phyloP scores from a whole-genome alignment of 2,329 filamentous ascomycete genomes.

The Verticillium tricorpus region DNA sequence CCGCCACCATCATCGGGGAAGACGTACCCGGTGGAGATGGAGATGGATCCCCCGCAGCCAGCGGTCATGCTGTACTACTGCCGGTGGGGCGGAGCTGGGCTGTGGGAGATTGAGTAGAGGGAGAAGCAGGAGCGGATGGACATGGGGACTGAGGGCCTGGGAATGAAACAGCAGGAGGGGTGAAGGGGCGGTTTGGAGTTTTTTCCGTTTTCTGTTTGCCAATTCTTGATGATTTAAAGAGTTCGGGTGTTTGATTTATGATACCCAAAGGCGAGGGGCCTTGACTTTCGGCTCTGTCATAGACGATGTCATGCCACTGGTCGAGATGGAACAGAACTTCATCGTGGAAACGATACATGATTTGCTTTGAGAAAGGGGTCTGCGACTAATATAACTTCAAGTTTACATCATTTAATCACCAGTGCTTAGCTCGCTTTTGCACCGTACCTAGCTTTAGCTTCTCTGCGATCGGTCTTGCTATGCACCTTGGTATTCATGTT shows the following conservation, averaged over 20 bases:
- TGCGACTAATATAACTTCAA: too few relatives aligned
- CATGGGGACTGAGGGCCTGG: neutral
- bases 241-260: too few relatives aligned
- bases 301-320: conserved; percentile 75
- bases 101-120: neutral
- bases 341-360: conserved; percentile 57
- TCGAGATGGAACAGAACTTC: conserved; percentile 95
- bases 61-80: neutral
- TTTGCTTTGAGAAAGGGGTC: too few relatives aligned
- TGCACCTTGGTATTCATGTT: too few relatives aligned
- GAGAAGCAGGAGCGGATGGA: neutral
- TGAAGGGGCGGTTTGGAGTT: neutral
- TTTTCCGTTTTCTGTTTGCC: too few relatives aligned
- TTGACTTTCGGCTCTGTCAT: conserved; percentile 69
- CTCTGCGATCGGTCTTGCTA: too few relatives aligned
- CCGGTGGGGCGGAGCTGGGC: neutral
- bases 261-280: too few relatives aligned
- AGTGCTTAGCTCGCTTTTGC: too few relatives aligned
- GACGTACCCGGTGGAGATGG: neutral
- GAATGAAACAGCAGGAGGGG: neutral
- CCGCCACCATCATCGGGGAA: neutral
- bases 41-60: neutral
- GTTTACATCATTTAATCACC: too few relatives aligned
- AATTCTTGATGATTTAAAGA: too few relatives aligned
- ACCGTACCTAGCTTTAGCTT: too few relatives aligned